Evolutionary conservation across 257 asterid genomes (phyloP), one percentile per base, ranked within the genome.

Genomic region (Solanum bukasovii): DNA sequence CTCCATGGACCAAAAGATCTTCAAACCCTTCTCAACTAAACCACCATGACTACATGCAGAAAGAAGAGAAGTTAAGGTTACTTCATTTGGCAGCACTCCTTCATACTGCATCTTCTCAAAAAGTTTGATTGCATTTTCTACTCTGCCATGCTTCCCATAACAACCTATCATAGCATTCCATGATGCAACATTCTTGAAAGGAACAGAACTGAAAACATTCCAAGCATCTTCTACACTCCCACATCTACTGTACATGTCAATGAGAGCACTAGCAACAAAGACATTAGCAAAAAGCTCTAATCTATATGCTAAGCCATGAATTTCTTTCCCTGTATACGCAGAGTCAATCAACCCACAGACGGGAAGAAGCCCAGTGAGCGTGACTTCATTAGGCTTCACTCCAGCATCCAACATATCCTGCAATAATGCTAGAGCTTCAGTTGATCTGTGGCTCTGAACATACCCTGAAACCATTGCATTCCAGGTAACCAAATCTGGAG

Each of bases 131-230:
- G 95, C 94, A 38, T 65, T 83, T 38, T 90, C 88, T 33, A 91
- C 94, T 94, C 90, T 91, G 89, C 95, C 94, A 21, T 93, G 92
- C 88, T 89, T 93, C 68, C 98, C 96, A 34, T 92, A 94, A 81
- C 95, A 94, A 35, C 93, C 93, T n/a, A 93, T 91, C 93, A 93
- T 92, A 77, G 95, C 93, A 86, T 94, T 93, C 96, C 96, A 93
- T 3, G 93, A 86, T 20, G 91, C 95, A 33, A 65, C 88, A 52
- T 94, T 93, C 91, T 90, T 94, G 86, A 74, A 40, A 72, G 89
- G 90, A 83, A 38, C 78, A 7, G 88, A 44, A 84, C 83, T 88
- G 78, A 93, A 94, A 37, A 92, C 90, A 44, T 77, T 86, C 87
- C 85, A 85, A 63, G 96, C 94, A 31, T 89, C 88, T 87, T 83